Evolutionary conservation across 164 flowering plant genomes (phyloP), one percentile per base, ranked within the genome.

Genomic region (Buxus sempervirens): DNA sequence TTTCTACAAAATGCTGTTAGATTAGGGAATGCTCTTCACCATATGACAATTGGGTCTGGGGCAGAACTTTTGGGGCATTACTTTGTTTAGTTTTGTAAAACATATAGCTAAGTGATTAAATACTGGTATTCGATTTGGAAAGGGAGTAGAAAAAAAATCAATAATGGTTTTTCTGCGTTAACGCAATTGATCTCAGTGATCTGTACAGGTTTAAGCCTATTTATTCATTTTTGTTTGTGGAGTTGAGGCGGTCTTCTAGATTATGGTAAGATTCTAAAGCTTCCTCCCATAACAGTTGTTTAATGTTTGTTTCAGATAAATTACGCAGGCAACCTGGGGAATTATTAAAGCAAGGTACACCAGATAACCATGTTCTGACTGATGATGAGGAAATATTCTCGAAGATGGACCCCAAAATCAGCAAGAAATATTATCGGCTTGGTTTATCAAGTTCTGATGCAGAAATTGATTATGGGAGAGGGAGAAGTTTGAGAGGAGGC

Each of bases 391-490:
- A 82, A 57, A 78, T 85, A 64, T 81, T 86, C 64, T 71, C 89
- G 2, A 84, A 74, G 79, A 77, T 81, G 85, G 85, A 79, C 55
- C 70, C 79, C 20, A 86, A 76, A 73, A 65, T 64, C 13, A 57
- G 79, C 72, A 77, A 86, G 63, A 87, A 85, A 70, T 82, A 32
- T 32, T 32, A 79, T 67, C 81, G 79, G 25, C n/a, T 75, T 63
- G 94, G 93, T 28, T 67, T 80, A 60, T 91, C 93, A 53, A 72
- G 82, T 73, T 90, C 98, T 27, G 97, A 94, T 75, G 95, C 97
- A 45, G 98, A 91, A 77, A 70, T 91, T 63, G 98, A 94, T 60
- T 90, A 90, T 71, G 75, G 95, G 72, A 83, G 95, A 77, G 91
- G 89, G 48, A 81, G 96, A 80, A 89, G 92, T 74, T 72, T 82